phyloP scores from a whole-genome alignment of 495 filamentous ascomycete species.

The Tricharina praecox region DNA sequence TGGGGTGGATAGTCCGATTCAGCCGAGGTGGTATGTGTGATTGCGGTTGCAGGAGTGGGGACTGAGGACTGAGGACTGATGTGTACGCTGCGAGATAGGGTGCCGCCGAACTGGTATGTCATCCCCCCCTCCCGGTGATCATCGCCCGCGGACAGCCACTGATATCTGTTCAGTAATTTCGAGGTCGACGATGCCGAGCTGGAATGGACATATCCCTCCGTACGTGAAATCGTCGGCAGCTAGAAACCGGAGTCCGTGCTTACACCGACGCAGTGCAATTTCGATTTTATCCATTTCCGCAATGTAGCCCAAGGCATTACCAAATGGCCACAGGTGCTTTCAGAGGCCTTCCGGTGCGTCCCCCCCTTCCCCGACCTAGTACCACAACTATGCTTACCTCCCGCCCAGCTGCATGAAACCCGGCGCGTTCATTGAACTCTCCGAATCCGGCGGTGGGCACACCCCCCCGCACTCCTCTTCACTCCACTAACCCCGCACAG shows the following conservation, averaged over 20 bases:
- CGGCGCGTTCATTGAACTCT: not conserved
- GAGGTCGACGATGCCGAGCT: conserved; percentile 31
- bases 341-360: not conserved
- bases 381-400: not conserved
- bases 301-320: conserved; percentile 24
- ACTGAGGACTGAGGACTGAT: not conserved
- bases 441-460: not conserved
- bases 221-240: not conserved
- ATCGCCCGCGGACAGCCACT: not conserved
- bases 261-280: conserved; percentile 11
- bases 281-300: conserved; percentile 31
- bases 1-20: not conserved
- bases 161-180: conserved; percentile 20
- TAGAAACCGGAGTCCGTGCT: too few species aligned
- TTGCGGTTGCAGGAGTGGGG: not conserved
- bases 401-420: not conserved
- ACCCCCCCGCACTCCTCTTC: not conserved
- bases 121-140: too few species aligned
- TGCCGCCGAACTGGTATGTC: conserved; percentile 1
- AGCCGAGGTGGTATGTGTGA: not conserved
- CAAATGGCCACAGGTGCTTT: conserved; percentile 18
- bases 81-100: not conserved
- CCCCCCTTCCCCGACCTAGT: not conserved
- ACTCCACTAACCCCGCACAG: not conserved
- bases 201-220: conserved; percentile 27